Conservation (phyloP, 495 filamentous ascomycete species). For the Lichina pygmaea region DNA sequence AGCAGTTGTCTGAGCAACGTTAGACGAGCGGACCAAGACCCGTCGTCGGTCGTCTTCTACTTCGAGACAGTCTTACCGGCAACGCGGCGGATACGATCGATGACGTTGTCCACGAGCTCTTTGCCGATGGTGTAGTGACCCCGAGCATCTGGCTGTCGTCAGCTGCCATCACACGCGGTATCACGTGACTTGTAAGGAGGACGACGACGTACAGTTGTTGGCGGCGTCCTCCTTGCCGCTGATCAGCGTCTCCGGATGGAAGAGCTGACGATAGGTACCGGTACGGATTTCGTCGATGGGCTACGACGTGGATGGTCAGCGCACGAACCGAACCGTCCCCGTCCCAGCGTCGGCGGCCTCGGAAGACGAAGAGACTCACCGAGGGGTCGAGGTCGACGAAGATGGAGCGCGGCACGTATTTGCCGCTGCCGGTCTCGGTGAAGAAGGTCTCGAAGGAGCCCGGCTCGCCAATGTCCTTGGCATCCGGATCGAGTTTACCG, state of each 20-base stretch:
- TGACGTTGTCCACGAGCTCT: slow-evolving; percentile 60
- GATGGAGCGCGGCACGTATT: slow-evolving; percentile 77
- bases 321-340: not conserved
- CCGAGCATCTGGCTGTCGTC: slow-evolving; percentile 36
- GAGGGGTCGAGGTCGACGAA: slow-evolving; percentile 77
- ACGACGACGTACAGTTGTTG: slow-evolving; percentile 35
- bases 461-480: slow-evolving; percentile 28
- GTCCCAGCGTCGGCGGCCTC: not conserved
- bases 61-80: slow-evolving; percentile 24
- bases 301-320: slow-evolving; percentile 10
- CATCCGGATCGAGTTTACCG: slow-evolving; percentile 38
- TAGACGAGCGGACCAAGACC: not conserved
- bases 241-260: slow-evolving; percentile 71
- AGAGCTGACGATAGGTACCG: slow-evolving; percentile 57
- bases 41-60: slow-evolving; percentile 5
- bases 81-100: slow-evolving; percentile 67
- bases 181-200: slow-evolving; percentile 6
- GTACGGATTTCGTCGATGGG: slow-evolving; percentile 83
- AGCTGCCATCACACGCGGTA: slow-evolving; percentile 1
- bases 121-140: slow-evolving; percentile 87
- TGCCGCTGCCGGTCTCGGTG: slow-evolving; percentile 60
- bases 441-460: slow-evolving; percentile 81
- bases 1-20: slow-evolving; percentile 48
- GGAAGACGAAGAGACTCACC: slow-evolving; percentile 13
- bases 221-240: slow-evolving; percentile 85